Percentiles rank a stretch among this genome's conserved stretches.
Evolutionary conservation across 2,329 filamentous ascomycete genomes (phyloP).

Genomic region (Mycosphaerella arachidis): DNA sequence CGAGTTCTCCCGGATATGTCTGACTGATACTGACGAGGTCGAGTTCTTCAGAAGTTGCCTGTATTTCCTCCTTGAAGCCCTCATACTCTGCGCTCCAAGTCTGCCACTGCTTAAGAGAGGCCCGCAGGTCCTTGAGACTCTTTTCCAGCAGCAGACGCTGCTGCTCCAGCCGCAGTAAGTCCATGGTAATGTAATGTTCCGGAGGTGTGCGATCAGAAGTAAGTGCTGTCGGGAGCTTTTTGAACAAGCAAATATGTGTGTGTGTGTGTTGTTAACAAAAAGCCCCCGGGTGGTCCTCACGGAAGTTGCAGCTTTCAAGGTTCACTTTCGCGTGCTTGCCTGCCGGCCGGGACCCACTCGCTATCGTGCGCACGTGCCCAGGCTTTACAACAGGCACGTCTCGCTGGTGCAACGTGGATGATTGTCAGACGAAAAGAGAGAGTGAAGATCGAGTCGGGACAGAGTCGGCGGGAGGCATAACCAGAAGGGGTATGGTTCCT

Average conservation of each 20-base stretch:
- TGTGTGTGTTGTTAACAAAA: background rate
- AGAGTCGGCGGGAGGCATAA: background rate
- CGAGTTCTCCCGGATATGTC: slow-evolving; percentile 59
- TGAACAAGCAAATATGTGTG: background rate
- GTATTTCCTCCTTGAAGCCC: slow-evolving; percentile 64
- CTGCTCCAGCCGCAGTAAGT: slow-evolving; percentile 65
- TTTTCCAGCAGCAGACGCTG: slow-evolving; percentile 72
- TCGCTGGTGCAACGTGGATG: background rate
- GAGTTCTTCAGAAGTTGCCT: slow-evolving; percentile 34
- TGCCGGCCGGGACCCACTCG: background rate
- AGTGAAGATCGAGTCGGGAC: background rate
- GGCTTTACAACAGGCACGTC: background rate
- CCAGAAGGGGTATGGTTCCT: background rate
- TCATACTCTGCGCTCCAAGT: slow-evolving; percentile 91
- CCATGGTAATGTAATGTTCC: slow-evolving; percentile 40
- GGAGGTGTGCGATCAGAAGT: background rate
- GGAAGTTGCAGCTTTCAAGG: background rate
- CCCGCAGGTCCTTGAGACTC: slow-evolving; percentile 67
- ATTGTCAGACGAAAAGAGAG: background rate
- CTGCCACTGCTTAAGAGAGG: slow-evolving; percentile 80
- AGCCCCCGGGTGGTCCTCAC: background rate
- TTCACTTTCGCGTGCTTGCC: background rate
- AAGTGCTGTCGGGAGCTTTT: background rate
- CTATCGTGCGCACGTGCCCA: background rate
- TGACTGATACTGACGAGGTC: slow-evolving; percentile 44